phyloP scores from a whole-genome alignment of 129 eudicot genomes.

The Apium graveolens region DNA sequence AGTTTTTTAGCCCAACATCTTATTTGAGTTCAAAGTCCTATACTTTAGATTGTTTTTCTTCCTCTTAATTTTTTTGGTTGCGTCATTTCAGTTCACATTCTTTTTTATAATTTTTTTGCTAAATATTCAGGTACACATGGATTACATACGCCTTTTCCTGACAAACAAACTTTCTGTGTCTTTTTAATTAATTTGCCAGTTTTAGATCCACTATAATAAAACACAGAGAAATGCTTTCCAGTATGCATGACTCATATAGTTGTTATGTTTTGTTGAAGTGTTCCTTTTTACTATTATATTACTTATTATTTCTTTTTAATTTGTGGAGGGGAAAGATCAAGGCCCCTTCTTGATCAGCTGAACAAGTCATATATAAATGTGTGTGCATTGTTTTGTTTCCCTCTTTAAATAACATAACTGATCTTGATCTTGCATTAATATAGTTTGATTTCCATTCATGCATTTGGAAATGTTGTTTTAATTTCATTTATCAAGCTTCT shows the following conservation, averaged over 20 bases:
- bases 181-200: not conserved
- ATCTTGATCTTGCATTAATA: not conserved
- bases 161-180: not conserved
- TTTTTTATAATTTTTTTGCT: not conserved
- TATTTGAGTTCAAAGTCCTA: too few species aligned
- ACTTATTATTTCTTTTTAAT: not conserved
- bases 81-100: not conserved
- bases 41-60: too few species aligned
- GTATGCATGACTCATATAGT: not conserved
- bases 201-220: not conserved
- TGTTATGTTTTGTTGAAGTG: not conserved
- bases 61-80: too few species aligned
- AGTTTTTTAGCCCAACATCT: too few species aligned
- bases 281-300: not conserved
- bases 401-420: not conserved
- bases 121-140: not conserved
- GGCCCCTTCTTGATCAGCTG: not conserved
- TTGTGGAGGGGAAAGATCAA: not conserved
- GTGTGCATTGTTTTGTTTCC: not conserved
- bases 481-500: not conserved
- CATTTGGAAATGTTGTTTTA: constrained; percentile 4
- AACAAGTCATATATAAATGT: not conserved
- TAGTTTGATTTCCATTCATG: not conserved
- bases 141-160: not conserved
- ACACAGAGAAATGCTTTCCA: not conserved